Percentiles rank a stretch among this genome's conserved stretches.
These are phyloP conservation scores for Lepidium didymum DNA, from an alignment of 345 rosid species.

Conservation along the genomic window DNA sequence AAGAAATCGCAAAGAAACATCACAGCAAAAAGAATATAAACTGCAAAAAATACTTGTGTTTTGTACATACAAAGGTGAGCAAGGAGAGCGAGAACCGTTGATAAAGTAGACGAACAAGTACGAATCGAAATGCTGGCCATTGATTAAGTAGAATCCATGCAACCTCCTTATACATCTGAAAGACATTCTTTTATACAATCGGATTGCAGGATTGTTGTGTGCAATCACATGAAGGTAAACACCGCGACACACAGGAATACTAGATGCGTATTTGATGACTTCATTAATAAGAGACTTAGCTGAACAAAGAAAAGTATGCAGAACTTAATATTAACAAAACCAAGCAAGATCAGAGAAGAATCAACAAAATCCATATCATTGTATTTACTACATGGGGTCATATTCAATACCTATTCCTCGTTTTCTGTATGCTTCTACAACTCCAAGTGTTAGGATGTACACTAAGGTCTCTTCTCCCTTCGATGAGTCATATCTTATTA, in stretches of 20 bases:
- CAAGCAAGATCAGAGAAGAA: conserved; percentile 7
- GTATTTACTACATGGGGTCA: not conserved
- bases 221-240: conserved; percentile 94
- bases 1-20: not conserved
- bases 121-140: conserved; percentile 76
- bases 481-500: conserved; percentile 57
- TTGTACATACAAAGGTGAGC: conserved; percentile 76
- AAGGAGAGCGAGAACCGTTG: conserved; percentile 79
- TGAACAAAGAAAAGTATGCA: conserved; percentile 23
- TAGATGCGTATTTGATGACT: conserved; percentile 70
- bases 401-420: conserved; percentile 63
- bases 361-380: no score
- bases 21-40: not conserved
- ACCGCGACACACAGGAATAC: conserved; percentile 59
- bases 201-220: conserved; percentile 80
- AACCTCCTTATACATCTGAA: conserved; percentile 67
- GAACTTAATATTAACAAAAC: not conserved
- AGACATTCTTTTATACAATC: conserved; percentile 79
- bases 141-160: conserved; percentile 70
- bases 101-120: conserved; percentile 78
- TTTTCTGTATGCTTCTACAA: conserved; percentile 68
- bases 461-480: conserved; percentile 73
- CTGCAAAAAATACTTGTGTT: not conserved
- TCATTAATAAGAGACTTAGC: conserved; percentile 70
- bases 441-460: conserved; percentile 88